These are phyloP conservation scores for Olyra latifolia DNA, from an alignment of 176 grass and related monocot genomes.

Conservation along the genomic window DNA sequence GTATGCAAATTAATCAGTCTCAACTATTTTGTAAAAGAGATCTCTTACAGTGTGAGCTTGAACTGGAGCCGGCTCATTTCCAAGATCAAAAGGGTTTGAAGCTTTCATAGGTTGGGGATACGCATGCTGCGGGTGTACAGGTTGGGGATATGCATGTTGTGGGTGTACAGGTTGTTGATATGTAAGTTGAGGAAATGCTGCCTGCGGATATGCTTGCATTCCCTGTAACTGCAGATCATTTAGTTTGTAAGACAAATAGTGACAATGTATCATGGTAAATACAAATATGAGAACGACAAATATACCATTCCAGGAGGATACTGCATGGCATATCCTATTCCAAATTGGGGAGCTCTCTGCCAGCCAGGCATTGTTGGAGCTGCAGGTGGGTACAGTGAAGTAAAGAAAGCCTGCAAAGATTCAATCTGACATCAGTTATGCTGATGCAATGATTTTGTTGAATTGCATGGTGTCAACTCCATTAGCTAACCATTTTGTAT, in stretches of 20 bases:
- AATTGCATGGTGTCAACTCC: neutral
- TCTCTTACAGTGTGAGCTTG: slow-evolving; percentile 50
- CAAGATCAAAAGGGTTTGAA: slow-evolving; percentile 90
- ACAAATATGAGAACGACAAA: slow-evolving; percentile 24
- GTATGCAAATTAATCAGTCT: slow-evolving; percentile 18
- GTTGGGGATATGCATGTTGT: slow-evolving; percentile 45
- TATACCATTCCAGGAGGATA: slow-evolving; percentile 75
- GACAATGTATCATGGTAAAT: neutral
- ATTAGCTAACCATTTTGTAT: neutral
- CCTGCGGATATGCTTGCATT: slow-evolving; percentile 64
- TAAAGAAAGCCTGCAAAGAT: slow-evolving; percentile 78
- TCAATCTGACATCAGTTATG: slow-evolving; percentile 21
- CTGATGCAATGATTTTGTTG: slow-evolving; percentile 19
- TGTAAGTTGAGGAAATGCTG: slow-evolving; percentile 45
- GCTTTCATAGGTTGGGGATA: slow-evolving; percentile 59
- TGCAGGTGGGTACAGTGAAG: slow-evolving; percentile 69
- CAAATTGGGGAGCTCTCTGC: slow-evolving; percentile 67
- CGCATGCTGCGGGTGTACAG: slow-evolving; percentile 35
- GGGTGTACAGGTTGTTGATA: slow-evolving; percentile 39
- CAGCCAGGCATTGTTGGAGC: slow-evolving; percentile 59
- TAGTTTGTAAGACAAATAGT: slow-evolving; percentile 25
- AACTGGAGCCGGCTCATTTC: slow-evolving; percentile 56
- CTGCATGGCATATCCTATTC: slow-evolving; percentile 85
- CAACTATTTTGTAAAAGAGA: slow-evolving; percentile 17
- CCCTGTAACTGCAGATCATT: slow-evolving; percentile 51